A percentile compares a stretch with the other conserved stretches of the same genome.
phyloP scores from a whole-genome alignment of 148 eudicot species.

The Vaccinium vitisidaea region DNA sequence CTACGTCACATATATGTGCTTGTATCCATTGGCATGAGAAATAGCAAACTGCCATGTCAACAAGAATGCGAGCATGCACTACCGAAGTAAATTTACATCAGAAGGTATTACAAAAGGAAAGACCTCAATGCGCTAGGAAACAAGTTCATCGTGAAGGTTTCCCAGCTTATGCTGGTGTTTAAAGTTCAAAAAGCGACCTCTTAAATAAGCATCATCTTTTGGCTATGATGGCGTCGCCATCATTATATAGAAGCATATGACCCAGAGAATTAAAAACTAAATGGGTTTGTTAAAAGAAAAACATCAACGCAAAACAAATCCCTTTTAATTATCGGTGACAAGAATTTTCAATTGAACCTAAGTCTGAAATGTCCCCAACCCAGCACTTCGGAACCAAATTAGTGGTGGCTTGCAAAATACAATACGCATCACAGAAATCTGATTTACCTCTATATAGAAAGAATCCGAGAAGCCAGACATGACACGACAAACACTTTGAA shows the following conservation, averaged over 20 bases:
- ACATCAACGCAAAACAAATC: not conserved
- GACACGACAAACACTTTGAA: constrained; percentile 94
- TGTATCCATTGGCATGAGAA: not conserved
- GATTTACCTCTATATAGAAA: constrained; percentile 75
- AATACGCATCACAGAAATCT: not conserved
- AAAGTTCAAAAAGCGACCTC: not conserved
- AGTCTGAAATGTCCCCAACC: not conserved
- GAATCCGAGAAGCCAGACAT: constrained; percentile 97
- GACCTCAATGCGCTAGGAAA: not conserved
- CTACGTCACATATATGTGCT: not conserved
- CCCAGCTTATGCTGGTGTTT: not conserved
- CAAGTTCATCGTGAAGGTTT: not conserved
- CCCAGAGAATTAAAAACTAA: not conserved
- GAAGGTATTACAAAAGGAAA: not conserved
- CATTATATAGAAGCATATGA: not conserved
- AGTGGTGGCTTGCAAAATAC: not conserved
- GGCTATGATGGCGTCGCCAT: too few species aligned
- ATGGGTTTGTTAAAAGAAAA: not conserved
- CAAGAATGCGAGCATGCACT: too few species aligned
- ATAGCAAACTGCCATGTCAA: not conserved
- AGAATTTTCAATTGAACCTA: not conserved
- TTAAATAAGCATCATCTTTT: not conserved
- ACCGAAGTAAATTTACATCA: not conserved
- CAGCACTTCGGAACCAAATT: not conserved
- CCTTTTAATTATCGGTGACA: not conserved